Conservation (phyloP, 2,329 filamentous ascomycete species). For the Amphichorda felina region DNA sequence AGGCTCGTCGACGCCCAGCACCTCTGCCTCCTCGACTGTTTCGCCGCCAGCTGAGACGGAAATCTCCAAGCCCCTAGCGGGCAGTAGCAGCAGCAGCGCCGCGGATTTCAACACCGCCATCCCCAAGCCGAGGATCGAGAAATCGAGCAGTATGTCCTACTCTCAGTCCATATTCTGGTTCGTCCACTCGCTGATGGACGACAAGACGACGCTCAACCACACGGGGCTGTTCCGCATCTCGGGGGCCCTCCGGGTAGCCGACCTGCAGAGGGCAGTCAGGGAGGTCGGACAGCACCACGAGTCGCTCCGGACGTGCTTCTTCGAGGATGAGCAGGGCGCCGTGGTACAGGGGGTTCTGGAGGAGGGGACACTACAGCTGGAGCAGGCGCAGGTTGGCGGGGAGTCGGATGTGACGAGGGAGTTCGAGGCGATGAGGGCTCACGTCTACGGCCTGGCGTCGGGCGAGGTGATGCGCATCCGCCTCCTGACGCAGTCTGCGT, state of each 20-base stretch:
- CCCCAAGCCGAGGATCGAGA: too few species aligned
- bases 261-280: conserved; percentile 20
- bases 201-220: conserved; percentile 19
- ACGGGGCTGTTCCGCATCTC: conserved; percentile 17
- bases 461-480: conserved; percentile 19
- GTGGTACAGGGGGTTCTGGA: too few species aligned
- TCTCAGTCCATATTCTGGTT: conserved; percentile 25
- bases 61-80: too few species aligned
- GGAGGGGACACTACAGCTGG: too few species aligned
- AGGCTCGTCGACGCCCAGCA: too few species aligned
- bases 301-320: conserved; percentile 14
- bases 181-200: conserved; percentile 9
- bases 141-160: conserved; percentile 18
- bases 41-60: too few species aligned
- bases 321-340: conserved; percentile 6
- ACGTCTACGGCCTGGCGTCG: conserved; percentile 23
- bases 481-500: conserved; percentile 19
- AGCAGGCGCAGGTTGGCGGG: too few species aligned
- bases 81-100: too few species aligned
- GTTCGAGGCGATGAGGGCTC: conserved; percentile 13
- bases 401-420: conserved; percentile 16
- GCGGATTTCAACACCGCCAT: too few species aligned
- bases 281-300: conserved; percentile 17
- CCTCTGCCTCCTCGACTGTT: too few species aligned
- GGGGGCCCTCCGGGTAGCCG: conserved; percentile 16